A percentile compares a stretch with the other conserved stretches of the same genome.
Conservation (phyloP, 2,329 filamentous ascomycete genomes). For the Plenodomus tracheiphilus region DNA sequence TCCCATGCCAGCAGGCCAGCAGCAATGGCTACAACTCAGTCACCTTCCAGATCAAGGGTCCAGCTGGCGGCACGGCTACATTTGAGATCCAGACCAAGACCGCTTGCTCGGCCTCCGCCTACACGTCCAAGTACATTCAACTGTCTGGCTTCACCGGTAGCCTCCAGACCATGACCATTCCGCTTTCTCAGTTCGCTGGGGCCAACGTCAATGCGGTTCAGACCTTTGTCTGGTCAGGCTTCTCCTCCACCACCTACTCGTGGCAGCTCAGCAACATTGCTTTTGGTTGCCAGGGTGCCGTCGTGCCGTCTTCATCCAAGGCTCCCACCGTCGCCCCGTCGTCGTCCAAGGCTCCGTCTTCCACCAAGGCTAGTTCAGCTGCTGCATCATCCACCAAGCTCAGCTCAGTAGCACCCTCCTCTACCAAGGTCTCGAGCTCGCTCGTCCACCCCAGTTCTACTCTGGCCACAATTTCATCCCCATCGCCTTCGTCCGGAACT, state of each 20-base stretch:
- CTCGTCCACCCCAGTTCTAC: slow-evolving; percentile 1
- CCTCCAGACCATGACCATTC: slow-evolving; percentile 56
- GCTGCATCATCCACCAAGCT: too few species aligned
- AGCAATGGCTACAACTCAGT: slow-evolving; percentile 54
- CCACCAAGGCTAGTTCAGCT: too few species aligned
- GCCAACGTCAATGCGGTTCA: slow-evolving; percentile 56
- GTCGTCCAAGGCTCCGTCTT: slow-evolving; percentile 3
- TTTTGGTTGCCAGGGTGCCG: slow-evolving; percentile 47
- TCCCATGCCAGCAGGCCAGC: slow-evolving; percentile 52
- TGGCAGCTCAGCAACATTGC: slow-evolving; percentile 57
- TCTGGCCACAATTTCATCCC: slow-evolving; percentile 4
- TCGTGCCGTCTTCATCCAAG: not conserved
- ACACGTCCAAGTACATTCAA: slow-evolving; percentile 50
- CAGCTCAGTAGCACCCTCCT: not conserved
- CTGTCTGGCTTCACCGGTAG: slow-evolving; percentile 55
- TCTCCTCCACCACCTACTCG: slow-evolving; percentile 42
- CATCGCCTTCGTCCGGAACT: slow-evolving; percentile 28
- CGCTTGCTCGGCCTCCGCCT: slow-evolving; percentile 48
- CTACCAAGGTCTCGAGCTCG: not conserved
- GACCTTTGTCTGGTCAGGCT: slow-evolving; percentile 50
- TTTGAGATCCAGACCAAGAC: slow-evolving; percentile 55
- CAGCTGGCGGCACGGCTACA: slow-evolving; percentile 46
- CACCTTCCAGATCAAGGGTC: slow-evolving; percentile 54
- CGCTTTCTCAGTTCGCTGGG: slow-evolving; percentile 53
- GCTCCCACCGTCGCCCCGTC: not conserved